Base-by-base conservation (phyloP, 2,329 filamentous ascomycete genomes). In the Beauveria brongniartii region DNA sequence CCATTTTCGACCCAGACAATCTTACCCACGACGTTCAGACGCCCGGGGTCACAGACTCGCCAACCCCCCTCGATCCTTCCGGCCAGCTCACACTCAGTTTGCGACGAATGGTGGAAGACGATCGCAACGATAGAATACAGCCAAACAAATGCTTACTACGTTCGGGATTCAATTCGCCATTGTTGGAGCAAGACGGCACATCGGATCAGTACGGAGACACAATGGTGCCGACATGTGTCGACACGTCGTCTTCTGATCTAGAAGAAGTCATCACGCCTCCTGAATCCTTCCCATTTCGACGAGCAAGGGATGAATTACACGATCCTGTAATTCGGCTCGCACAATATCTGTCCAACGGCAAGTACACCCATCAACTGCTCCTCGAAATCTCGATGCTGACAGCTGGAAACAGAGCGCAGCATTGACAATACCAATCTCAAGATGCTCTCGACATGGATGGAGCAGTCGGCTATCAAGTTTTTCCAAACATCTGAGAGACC, bases 241-340 rank as follows among this genome's bases (percentile, higher is more conserved):
- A 44, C 22, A 28, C 28, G 30, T 48, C 30, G 22, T 40, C 58
- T 9, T 60, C 57, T 54, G 58, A 61, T 37, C 6, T 61, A 3
- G 50, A 61, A 30, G 34, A 61, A 20, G 30, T 61, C 51, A 28
- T 55, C 16, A 61, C 50, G 2, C 58, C 58, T 14, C 51, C 58
- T 3, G 51, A 55, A n/a, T n/a, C 44, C 1, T 83, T 84, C 60
- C 82, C 82, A 3, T 82, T 75, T 63, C 71, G 67, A 28, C 72
- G 73, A 26, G 66, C 68, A 9, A 66, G 68, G 63, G 67, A 73
- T 65, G 64, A 66, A 44, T 40, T 73, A 7, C 64, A 65, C 24
- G 70, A 73, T 30, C 73, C 73, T 10, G 64, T 74, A 63, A 65
- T 67, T 66, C 67, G 77, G 65, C 65, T 77, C 18, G 68, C 71